phyloP scores from a whole-genome alignment of 306 rosid species.

The Lathyrus oleraceus region DNA sequence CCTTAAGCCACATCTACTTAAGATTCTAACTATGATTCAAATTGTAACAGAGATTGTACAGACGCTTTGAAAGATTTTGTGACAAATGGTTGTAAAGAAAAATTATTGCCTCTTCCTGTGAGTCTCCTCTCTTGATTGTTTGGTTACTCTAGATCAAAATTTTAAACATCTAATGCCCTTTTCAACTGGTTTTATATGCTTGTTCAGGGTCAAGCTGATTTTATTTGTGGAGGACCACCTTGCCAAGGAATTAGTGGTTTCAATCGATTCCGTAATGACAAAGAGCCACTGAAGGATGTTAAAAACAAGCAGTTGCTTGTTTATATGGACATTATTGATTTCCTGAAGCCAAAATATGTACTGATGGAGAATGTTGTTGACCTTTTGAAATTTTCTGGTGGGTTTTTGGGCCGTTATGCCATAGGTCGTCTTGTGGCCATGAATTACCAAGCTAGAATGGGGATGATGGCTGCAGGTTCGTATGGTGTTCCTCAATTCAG shows the following conservation, averaged over 20 bases:
- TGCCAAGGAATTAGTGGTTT: slow-evolving; percentile 90
- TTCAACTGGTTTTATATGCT: neutral
- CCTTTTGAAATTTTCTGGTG: slow-evolving; percentile 65
- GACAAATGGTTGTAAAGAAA: slow-evolving; percentile 35
- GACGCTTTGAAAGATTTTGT: slow-evolving; percentile 43
- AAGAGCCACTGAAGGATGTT: slow-evolving; percentile 56
- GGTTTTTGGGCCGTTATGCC: slow-evolving; percentile 77
- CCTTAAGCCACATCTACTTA: neutral
- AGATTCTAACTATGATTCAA: slow-evolving; percentile 17
- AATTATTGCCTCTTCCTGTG: slow-evolving; percentile 53
- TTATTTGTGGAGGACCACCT: slow-evolving; percentile 90
- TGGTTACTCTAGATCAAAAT: neutral
- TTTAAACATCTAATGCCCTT: neutral
- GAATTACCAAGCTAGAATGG: slow-evolving; percentile 79
- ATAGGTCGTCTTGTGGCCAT: slow-evolving; percentile 71
- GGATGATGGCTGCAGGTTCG: slow-evolving; percentile 85
- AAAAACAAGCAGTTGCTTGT: slow-evolving; percentile 64
- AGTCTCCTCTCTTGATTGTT: slow-evolving; percentile 11
- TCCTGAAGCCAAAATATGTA: slow-evolving; percentile 60
- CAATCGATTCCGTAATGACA: slow-evolving; percentile 62
- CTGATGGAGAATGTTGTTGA: slow-evolving; percentile 91
- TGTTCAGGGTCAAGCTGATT: slow-evolving; percentile 74
- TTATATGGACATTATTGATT: slow-evolving; percentile 65
- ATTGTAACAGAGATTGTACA: slow-evolving; percentile 41
- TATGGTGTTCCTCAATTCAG: slow-evolving; percentile 86